Conservation (phyloP, 1,284 basidiomycete species). For the Cryptococcus sp. region DNA sequence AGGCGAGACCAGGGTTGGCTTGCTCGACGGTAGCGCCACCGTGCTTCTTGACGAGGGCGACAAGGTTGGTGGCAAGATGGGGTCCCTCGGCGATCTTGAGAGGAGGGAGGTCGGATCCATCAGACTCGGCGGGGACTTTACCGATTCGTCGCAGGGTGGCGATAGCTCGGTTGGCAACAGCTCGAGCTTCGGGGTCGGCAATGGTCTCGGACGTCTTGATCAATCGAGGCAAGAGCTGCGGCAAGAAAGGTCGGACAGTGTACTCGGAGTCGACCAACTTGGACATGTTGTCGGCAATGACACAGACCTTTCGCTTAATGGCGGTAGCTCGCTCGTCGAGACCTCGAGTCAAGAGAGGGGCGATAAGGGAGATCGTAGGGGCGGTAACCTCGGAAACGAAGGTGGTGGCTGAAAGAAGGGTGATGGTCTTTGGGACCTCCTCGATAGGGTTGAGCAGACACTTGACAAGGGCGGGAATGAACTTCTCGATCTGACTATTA, state of each 20-base stretch:
- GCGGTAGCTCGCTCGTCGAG: slow-evolving; percentile 89
- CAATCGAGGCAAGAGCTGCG: slow-evolving; percentile 87
- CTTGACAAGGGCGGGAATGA: slow-evolving; percentile 96
- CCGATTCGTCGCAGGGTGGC: slow-evolving; percentile 88
- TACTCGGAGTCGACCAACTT: slow-evolving; percentile 94
- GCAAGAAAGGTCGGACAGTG: slow-evolving; percentile 93
- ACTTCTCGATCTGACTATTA: slow-evolving; percentile 61
- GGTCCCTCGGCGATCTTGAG: slow-evolving; percentile 67
- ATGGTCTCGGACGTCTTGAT: slow-evolving; percentile 89
- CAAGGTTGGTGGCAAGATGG: slow-evolving; percentile 61
- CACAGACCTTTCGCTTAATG: slow-evolving; percentile 93
- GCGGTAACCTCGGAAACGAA: slow-evolving; percentile 99
- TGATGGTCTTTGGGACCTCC: slow-evolving; percentile 95
- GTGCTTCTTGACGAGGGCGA: slow-evolving; percentile 76
- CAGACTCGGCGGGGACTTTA: slow-evolving; percentile 70
- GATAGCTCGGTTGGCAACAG: slow-evolving; percentile 81
- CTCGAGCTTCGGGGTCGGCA: slow-evolving; percentile 92
- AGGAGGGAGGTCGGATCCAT: slow-evolving; percentile 83
- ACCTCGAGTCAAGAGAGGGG: slow-evolving; percentile 94
- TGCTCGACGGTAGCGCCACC: slow-evolving; percentile 53
- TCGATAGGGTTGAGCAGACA: slow-evolving; percentile 98
- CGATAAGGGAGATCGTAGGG: slow-evolving; percentile 97
- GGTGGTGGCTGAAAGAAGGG: slow-evolving; percentile 95
- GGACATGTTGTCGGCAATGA: slow-evolving; percentile 97
- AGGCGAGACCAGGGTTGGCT: slow-evolving; percentile 60